Conservation (phyloP, 805 yeast species). For the Wickerhamiella vanderwaltii region DNA sequence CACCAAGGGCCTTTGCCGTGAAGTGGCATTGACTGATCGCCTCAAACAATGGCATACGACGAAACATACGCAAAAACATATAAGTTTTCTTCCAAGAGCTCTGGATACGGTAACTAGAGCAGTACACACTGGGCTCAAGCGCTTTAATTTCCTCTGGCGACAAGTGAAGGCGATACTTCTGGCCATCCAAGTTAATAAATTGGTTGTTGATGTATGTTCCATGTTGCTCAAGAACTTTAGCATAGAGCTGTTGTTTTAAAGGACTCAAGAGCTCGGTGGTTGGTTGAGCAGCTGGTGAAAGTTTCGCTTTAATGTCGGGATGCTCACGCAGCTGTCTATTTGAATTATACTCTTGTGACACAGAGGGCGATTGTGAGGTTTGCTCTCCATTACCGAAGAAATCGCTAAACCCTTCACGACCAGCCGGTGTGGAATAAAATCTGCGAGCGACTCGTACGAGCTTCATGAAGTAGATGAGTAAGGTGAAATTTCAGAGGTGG, state of each 20-base stretch:
- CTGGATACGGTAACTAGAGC: slow-evolving; percentile 69
- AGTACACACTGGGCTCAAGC: slow-evolving; percentile 78
- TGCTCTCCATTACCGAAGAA: slow-evolving; percentile 2
- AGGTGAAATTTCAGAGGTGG: no score
- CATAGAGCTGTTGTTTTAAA: slow-evolving; percentile 53
- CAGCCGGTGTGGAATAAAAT: slow-evolving; percentile 4
- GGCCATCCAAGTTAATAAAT: slow-evolving; percentile 35
- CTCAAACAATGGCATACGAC: slow-evolving; percentile 53
- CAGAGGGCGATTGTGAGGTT: not conserved
- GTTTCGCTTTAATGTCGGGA: slow-evolving; percentile 17
- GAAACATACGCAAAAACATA: slow-evolving; percentile 60
- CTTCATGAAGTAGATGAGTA: no score
- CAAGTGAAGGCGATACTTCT: slow-evolving; percentile 44
- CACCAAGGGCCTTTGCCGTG: slow-evolving; percentile 62
- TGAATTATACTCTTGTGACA: slow-evolving; percentile 11
- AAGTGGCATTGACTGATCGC: slow-evolving; percentile 93
- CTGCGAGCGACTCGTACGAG: slow-evolving; percentile 3
- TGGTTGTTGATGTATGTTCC: slow-evolving; percentile 57
- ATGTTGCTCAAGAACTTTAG: slow-evolving; percentile 49
- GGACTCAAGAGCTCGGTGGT: slow-evolving; percentile 57
- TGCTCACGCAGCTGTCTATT: slow-evolving; percentile 19
- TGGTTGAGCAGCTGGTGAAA: slow-evolving; percentile 39
- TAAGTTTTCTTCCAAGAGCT: slow-evolving; percentile 85
- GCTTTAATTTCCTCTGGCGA: slow-evolving; percentile 56
- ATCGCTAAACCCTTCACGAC: slow-evolving; percentile 2